phyloP scores from a whole-genome alignment of 1,284 basidiomycete genomes.

The Pseudozyma pruni region DNA sequence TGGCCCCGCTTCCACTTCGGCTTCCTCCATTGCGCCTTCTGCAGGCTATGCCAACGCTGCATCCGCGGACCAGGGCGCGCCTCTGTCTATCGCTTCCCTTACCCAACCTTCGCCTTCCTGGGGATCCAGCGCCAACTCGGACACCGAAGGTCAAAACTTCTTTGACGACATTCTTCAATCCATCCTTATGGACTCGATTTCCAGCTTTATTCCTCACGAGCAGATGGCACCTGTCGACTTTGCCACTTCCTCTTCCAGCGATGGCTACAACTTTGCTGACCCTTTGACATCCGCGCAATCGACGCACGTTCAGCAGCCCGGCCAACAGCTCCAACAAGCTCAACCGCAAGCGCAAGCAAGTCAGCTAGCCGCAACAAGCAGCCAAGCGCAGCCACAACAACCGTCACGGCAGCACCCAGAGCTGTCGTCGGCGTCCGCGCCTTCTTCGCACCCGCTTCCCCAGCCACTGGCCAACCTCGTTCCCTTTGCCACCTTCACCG shows the following conservation, averaged over 20 bases:
- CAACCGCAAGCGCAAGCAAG: no score
- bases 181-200: constrained; percentile 50
- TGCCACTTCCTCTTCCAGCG: constrained; percentile 2
- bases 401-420: constrained; percentile 10
- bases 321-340: constrained; percentile 9
- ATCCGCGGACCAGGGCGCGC: constrained; percentile 7
- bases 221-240: constrained; percentile 17
- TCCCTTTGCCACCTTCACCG: constrained; percentile 42
- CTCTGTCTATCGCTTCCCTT: constrained; percentile 36
- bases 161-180: constrained; percentile 50
- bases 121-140: constrained; percentile 37
- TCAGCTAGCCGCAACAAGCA: no score
- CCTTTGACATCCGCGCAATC: neutral
- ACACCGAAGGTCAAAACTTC: constrained; percentile 37
- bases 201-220: constrained; percentile 44
- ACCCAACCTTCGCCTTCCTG: constrained; percentile 39
- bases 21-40: neutral
- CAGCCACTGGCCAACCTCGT: constrained; percentile 24
- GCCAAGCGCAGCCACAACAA: no score
- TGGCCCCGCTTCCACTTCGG: constrained; percentile 5
- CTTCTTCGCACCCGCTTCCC: constrained; percentile 18
- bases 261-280: constrained; percentile 22
- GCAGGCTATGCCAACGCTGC: constrained; percentile 6
- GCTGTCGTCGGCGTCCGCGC: neutral
- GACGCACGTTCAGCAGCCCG: constrained; percentile 1